Evolutionary conservation across 1,139 yeast genomes (phyloP), one percentile per base, ranked within the genome.

Genomic region (Suhomyces maxii): DNA sequence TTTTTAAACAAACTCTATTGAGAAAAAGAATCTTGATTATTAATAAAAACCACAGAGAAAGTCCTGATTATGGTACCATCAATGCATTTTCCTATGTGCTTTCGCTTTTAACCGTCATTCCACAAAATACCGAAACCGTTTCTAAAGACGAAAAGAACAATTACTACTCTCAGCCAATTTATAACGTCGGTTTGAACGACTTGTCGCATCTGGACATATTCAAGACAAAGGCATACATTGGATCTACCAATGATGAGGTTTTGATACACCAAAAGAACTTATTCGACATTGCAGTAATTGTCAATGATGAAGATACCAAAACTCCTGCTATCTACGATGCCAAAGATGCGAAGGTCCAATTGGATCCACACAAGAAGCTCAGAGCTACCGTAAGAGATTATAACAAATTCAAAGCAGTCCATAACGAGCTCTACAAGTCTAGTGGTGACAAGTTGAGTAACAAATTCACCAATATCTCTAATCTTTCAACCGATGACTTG

Each of bases 161-260:
- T 25, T 63, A 59, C 8, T 60, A 55, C 28, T 63, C 76, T 32
- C 76, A 68, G 45, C 86, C 89, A 0, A 57, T 87, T 5, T 88
- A 80, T 63, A 84, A 83, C 36, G 76, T 86, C 25, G 86, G 89
- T 13, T 75, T 87, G 31, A 76, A 77, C 44, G 93, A 87, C 58
- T 68, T 80, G 43, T 41, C 47, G 31, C 59, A 53, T 28, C 51
- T 50, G 30, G 51, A 49, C 3, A 46, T 61, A 39, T 34, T 59
- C 10, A 44, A 58, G 40, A 41, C 60, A 6, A 52, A 60, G 31
- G 78, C 80, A 1, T 84, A 67, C 58, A 70, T 86, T 37, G 93
- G 86, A 1, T 76, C 82, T 13, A 85, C 96, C 1, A 80, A 86
- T 44, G 96, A 89, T 60, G 86, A 83, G 48, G 80, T 88, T 25